Base-by-base conservation (phyloP, 257 asterid species). In the Leptodermis oblonga region DNA sequence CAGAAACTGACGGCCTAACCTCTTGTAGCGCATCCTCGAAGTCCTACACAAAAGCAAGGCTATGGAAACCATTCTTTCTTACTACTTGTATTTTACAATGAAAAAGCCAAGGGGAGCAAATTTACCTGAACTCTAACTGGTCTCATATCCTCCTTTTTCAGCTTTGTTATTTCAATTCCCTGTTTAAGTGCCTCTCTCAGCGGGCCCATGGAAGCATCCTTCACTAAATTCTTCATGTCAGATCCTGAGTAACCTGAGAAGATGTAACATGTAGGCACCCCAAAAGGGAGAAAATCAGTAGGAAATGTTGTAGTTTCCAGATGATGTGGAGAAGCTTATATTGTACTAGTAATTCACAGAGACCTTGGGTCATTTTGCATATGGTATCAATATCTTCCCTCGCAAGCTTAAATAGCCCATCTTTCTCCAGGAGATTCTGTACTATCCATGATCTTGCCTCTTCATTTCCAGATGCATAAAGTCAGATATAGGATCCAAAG, bases 181-280 rank as follows among this genome's bases (percentile, higher is more conserved):
- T 85, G 89, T 62, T 58, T 78, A 23, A 91, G 89, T 69, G 96
- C 99, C 70, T 91, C 99, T 76, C 97, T 87, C 20, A 94, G 82
- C 26, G 99, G 97, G 66, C 97, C 99, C 99, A 91, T 89, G 56
- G 97, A 88, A 62, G 99, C 99, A 78, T 94, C 99, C 85, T 94
- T 94, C 84, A 94, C 99, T 77, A 94, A 80, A 68, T 91, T 94
- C 85, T 94, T 91, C 99, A 91, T 94, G 72, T 94, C 99, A 11
- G 99, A 94, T 68, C 97, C 99, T n/a, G 99, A 94, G 81, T 94
- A 94, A 56, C 99, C 99, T 91, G 77, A 69, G 39, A 73, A 56
- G 61, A 51, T 59, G 59, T 69, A 70, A 62, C 43, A 39, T 39
- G 18, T 11, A 17, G 49, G 66, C 23, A 18, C 67, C 39, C 70